Evolutionary conservation across 805 yeast species (phyloP).

Genomic region (Cyberlindnera mycetangii): DNA sequence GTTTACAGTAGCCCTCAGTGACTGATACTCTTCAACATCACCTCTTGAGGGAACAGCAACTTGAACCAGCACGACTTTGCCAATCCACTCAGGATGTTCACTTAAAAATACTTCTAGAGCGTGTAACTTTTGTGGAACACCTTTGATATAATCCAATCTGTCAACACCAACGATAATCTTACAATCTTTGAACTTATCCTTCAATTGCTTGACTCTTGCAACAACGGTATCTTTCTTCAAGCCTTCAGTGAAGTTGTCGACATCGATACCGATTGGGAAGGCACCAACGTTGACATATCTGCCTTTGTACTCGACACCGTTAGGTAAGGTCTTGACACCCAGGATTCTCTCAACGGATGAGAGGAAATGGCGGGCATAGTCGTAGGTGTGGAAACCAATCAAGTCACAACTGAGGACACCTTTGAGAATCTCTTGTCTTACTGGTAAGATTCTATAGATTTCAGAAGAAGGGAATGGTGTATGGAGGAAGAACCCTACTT

Average conservation of each 20-base stretch:
- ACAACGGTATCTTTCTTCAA: constrained; percentile 60
- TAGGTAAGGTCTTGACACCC: constrained; percentile 81
- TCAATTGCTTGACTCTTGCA: constrained; percentile 60
- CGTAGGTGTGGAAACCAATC: constrained; percentile 98
- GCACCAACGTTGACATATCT: constrained; percentile 87
- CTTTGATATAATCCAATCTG: constrained; percentile 93
- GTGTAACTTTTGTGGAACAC: constrained; percentile 95
- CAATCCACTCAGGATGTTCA: constrained; percentile 97
- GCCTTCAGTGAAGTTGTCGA: constrained; percentile 84
- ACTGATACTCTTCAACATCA: constrained; percentile 97
- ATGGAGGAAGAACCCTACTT: constrained; percentile 90
- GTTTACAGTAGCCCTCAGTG: constrained; percentile 87
- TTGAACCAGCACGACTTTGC: constrained; percentile 92
- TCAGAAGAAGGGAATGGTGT: constrained; percentile 98
- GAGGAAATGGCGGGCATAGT: constrained; percentile 93
- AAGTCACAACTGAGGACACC: constrained; percentile 94
- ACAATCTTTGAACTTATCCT: constrained; percentile 64
- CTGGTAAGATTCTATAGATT: constrained; percentile 93
- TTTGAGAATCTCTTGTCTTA: constrained; percentile 82
- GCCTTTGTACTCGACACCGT: constrained; percentile 78
- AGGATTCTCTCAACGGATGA: constrained; percentile 85
- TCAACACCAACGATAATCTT: constrained; percentile 96
- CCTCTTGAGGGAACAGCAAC: constrained; percentile 98
- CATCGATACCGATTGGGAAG: constrained; percentile 98
- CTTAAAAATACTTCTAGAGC: constrained; percentile 91